Evolutionary conservation across 441 rosid genomes (phyloP).

Genomic region (Erodium texanum): DNA sequence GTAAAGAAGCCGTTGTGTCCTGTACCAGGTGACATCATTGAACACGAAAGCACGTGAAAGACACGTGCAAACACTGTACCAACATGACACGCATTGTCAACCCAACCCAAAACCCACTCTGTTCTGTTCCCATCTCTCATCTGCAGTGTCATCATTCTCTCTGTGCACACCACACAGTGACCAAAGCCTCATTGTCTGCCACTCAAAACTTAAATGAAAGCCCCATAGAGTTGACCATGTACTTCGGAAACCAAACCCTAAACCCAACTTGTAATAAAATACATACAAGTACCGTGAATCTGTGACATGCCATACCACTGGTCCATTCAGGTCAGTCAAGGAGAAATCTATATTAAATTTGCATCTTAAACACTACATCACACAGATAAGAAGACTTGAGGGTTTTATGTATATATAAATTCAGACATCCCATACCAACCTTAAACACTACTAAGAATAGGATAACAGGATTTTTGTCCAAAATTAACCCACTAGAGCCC

Average conservation of each 20-base stretch:
- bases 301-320: no score
- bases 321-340: no score
- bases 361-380: background rate
- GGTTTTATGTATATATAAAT: background rate
- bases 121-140: background rate
- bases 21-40: slow-evolving; percentile 5
- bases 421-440: background rate
- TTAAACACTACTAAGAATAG: background rate
- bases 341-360: background rate
- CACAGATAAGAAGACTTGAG: background rate
- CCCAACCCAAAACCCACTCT: background rate
- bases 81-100: slow-evolving; percentile 1
- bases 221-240: background rate
- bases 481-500: slow-evolving; percentile 1
- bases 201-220: background rate
- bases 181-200: background rate
- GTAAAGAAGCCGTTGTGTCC: background rate
- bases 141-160: background rate
- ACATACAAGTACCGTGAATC: background rate
- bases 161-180: background rate
- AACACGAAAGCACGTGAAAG: slow-evolving; percentile 4
- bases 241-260: background rate
- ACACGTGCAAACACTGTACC: background rate
- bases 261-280: background rate
- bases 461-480: background rate